Conservation (phyloP, 441 rosid species). For the Syzygium syzygioides region DNA sequence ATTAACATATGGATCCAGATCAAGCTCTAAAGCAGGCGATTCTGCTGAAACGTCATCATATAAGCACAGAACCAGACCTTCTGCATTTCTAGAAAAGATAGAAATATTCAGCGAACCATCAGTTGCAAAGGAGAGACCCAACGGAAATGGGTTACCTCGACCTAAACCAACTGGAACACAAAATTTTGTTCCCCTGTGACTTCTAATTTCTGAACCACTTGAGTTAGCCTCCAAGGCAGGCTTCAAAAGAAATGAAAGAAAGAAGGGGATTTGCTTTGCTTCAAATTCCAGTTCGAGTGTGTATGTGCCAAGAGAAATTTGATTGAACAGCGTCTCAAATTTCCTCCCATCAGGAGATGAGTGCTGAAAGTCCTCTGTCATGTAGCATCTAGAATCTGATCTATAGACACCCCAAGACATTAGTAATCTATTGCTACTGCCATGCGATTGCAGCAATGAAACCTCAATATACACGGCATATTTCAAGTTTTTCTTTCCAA, state of each 20-base stretch:
- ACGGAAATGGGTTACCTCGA: constrained; percentile 60
- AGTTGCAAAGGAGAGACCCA: constrained; percentile 64
- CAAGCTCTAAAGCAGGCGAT: constrained; percentile 80
- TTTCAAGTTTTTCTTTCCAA: constrained; percentile 42
- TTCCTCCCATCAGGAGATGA: constrained; percentile 28
- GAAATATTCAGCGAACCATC: constrained; percentile 75
- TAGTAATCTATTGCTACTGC: constrained; percentile 28
- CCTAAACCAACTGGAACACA: constrained; percentile 78
- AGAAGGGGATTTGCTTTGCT: constrained; percentile 56
- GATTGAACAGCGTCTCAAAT: constrained; percentile 39
- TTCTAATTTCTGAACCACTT: constrained; percentile 41
- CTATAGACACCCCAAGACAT: constrained; percentile 66
- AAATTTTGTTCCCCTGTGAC: constrained; percentile 49
- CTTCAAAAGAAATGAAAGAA: constrained; percentile 71
- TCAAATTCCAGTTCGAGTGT: constrained; percentile 67
- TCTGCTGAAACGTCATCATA: constrained; percentile 41
- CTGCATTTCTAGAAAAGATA: constrained; percentile 53
- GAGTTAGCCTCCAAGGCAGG: constrained; percentile 21
- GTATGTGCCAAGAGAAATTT: constrained; percentile 32
- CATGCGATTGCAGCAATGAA: constrained; percentile 35
- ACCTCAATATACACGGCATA: constrained; percentile 53
- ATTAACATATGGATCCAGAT: constrained; percentile 82
- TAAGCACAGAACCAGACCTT: constrained; percentile 58
- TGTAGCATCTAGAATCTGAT: constrained; percentile 51
- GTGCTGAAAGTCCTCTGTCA: constrained; percentile 36